Evolutionary conservation across 169 alveolate species (phyloP), one percentile per base, ranked within the genome.

Genomic region (Eimeria acervulina): DNA sequence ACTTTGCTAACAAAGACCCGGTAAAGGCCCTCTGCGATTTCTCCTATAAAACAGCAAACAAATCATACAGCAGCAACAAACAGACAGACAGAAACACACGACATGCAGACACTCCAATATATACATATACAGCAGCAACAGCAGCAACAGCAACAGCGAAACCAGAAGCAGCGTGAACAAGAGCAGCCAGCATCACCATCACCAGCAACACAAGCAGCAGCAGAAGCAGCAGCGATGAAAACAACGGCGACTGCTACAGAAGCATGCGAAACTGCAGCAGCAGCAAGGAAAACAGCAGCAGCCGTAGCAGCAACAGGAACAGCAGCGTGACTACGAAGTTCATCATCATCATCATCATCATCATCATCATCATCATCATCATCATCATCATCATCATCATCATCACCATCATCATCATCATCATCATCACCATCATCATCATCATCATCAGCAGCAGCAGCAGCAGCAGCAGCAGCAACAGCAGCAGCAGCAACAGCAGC

Each of bases 1-100:
- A 88, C 26, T 88, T 88, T n/a, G 74, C 85, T 15, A 88, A 68
- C 47, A 74, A 42, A 10, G 38, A 33, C 6, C 95, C 95, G 51
- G 84, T 55, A 8, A 88, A 42, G 2, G 95, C 83, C 47, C 68
- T 61, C 44, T 55, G 70, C 31, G 95, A 55, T 13, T 61, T 40
- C 26, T 88, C 95, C 94, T 87, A 55, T 1, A 38, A 40, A 12
- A 33, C 40, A 40, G 90, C 36, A 12, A 26, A 13, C 59, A 81
- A 40, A 38, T 63, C 5, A 17, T 63, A 38, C 33, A 72, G 84
- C 84, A 72, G 84, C 55, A 72, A 19, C 84, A 28, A 17, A 19
- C 6, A 38, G 10, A 17, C n/a, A 19, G 19, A 52, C 66, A 19
- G 19, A 52, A 63, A 63, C 8, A 63, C 33, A 63, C 8, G 3